Conservation (phyloP, 139 green algal genomes). For the Ettlia oleoabundans region DNA sequence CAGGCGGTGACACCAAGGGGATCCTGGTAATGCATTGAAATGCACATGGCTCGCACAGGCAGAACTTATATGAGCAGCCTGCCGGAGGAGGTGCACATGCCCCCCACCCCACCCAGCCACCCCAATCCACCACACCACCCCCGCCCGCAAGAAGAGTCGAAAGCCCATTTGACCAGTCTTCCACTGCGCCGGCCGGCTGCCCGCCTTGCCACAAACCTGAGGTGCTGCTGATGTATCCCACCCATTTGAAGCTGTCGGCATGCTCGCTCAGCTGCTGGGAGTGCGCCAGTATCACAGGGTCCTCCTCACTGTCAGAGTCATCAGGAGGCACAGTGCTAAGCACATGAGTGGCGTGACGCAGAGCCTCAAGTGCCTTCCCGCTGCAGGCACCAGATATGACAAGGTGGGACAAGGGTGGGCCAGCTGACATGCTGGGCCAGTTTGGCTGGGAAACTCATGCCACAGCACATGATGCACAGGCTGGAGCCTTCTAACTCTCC, state of each 20-base stretch:
- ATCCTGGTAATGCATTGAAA: too few species aligned
- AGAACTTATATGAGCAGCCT: too few species aligned
- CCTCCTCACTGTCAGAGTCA: not conserved
- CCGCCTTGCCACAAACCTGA: not conserved
- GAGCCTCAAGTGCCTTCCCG: not conserved
- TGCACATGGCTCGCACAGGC: too few species aligned
- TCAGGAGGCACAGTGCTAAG: constrained; percentile 52
- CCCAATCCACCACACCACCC: too few species aligned
- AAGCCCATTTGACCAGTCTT: too few species aligned
- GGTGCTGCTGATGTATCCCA: constrained; percentile 74
- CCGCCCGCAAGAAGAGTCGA: too few species aligned
- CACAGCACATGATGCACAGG: too few species aligned
- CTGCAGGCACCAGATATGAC: not conserved
- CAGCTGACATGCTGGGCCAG: not conserved
- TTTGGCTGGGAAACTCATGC: not conserved
- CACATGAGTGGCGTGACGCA: constrained; percentile 43
- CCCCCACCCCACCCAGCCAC: too few species aligned
- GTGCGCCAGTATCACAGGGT: constrained; percentile 39
- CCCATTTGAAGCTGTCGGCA: constrained; percentile 42
- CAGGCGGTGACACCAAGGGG: too few species aligned
- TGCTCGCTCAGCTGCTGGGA: constrained; percentile 16
- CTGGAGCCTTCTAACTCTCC: too few species aligned
- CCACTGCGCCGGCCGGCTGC: not conserved
- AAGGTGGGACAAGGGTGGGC: not conserved
- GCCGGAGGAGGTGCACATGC: too few species aligned